Base-by-base conservation (phyloP, 257 asterid species). In the Hygrophila difformis region DNA sequence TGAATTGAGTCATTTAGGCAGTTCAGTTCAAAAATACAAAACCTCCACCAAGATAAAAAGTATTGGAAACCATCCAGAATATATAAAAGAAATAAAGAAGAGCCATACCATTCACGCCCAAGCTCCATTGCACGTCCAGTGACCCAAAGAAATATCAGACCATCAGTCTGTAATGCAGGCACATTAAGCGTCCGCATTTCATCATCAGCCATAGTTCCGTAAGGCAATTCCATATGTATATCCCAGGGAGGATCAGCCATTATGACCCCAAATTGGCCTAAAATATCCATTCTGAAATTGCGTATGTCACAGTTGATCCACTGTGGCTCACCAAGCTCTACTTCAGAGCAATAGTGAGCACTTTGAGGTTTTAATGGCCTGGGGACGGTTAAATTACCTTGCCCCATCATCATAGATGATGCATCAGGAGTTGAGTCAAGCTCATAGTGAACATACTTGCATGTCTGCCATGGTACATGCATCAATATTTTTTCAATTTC, bases 201-300 rank as follows among this genome's bases (percentile, higher is more conserved):
- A 44, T 91, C 96, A 65, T 91, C 98, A 50, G 96, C 98, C 96
- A 91, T 91, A 28, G 98, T 86, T 46, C 98, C 98, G 51, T 91
- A 91, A n/a, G 98, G 98, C 75, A 91, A 67, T 51, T 91, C 98
- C 98, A 91, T 91, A 64, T 91, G 98, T 64, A 91, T 91, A 53
- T 91, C 98, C 98, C 98, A 91, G 1, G 98, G 98, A 17, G 98
- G 98, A 64, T 91, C 98, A 44, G 96, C 98, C 98, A 91, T 91
- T 58, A 91, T 91, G 53, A 91, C 87, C 37, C 98, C 96, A 59
- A 82, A 91, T 57, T 86, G 93, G 42, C 98, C 96, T 61, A 91
- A 72, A 66, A 91, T 86, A 61, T 91, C 98, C 95, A 91, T 71
- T 67, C 94, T 75, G 68, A 91, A 91, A 18, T 82, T 65, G 12